Evolutionary conservation across 1,284 basidiomycete genomes (phyloP).

Genomic region (Athelia sp.): DNA sequence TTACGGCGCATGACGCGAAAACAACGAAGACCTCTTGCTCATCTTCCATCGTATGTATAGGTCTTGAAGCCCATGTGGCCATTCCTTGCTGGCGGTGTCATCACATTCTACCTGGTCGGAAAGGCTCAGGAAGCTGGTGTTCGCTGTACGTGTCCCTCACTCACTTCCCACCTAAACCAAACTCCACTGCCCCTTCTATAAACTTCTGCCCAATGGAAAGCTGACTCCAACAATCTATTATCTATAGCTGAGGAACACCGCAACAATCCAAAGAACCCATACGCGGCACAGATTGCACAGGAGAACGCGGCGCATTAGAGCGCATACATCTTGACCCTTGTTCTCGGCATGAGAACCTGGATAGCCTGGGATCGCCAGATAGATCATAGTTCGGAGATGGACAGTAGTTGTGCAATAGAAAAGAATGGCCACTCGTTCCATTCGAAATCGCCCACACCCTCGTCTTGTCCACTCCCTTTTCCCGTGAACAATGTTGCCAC

Average conservation of each 20-base stretch:
- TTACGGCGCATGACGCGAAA: constrained; percentile 4
- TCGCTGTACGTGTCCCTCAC: constrained; percentile 52
- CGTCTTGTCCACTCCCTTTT: too few relatives aligned
- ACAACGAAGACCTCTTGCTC: constrained; percentile 5
- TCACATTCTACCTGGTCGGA: constrained; percentile 63
- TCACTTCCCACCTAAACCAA: background rate
- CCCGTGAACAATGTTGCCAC: too few relatives aligned
- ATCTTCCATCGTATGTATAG: constrained; percentile 31
- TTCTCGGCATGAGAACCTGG: too few relatives aligned
- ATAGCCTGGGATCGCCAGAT: too few relatives aligned
- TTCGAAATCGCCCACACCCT: too few relatives aligned
- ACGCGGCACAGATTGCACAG: constrained; percentile 68
- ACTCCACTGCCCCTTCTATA: constrained; percentile 1
- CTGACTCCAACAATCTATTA: background rate
- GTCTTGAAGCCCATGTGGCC: constrained; percentile 71
- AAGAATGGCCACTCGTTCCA: too few relatives aligned
- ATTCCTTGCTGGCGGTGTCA: constrained; percentile 57
- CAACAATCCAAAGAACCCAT: constrained; percentile 75
- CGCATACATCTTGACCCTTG: too few relatives aligned
- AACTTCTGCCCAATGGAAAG: constrained; percentile 6
- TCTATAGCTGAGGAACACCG: constrained; percentile 56
- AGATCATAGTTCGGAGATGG: too few relatives aligned
- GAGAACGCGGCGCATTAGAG: constrained; percentile 16
- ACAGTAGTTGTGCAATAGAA: too few relatives aligned
- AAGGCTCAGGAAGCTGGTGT: constrained; percentile 62